Conservation (phyloP, 306 rosid species). For the Casuarina glauca region DNA sequence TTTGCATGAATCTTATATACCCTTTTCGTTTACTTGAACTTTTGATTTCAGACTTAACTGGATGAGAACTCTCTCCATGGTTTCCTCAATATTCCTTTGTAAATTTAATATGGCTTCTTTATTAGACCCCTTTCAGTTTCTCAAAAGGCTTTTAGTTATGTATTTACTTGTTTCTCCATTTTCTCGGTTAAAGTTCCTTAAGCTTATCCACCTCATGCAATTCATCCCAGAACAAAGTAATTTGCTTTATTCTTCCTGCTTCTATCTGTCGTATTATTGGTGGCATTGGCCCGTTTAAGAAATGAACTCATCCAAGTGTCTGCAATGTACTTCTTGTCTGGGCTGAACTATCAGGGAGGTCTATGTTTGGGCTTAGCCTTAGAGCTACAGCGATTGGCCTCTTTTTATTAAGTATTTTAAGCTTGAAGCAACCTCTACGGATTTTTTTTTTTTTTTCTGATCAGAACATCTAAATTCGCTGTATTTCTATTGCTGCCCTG, state of each 20-base stretch:
- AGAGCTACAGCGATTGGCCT: background rate
- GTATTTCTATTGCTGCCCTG: background rate
- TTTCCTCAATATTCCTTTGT: background rate
- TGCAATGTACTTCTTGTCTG: background rate
- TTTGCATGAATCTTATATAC: slow-evolving; percentile 4
- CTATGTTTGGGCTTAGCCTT: background rate
- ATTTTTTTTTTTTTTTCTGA: background rate
- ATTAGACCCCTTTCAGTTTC: background rate
- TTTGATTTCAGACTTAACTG: background rate
- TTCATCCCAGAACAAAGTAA: background rate
- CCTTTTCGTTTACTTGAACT: background rate
- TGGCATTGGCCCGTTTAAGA: background rate
- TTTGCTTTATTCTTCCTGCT: background rate
- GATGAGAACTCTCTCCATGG: background rate
- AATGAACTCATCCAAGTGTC: background rate
- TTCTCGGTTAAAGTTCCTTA: background rate
- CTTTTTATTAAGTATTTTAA: background rate
- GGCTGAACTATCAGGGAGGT: background rate
- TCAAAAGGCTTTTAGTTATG: background rate
- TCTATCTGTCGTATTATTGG: background rate
- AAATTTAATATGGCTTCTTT: background rate
- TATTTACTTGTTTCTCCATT: background rate
- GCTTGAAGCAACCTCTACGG: background rate
- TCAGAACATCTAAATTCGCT: background rate
- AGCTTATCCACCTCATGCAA: background rate